Percentiles rank a stretch among this genome's conserved stretches.
These are phyloP conservation scores for Boletus subparvulus DNA, from an alignment of 768 basidiomycete genomes.

Conservation along the genomic window DNA sequence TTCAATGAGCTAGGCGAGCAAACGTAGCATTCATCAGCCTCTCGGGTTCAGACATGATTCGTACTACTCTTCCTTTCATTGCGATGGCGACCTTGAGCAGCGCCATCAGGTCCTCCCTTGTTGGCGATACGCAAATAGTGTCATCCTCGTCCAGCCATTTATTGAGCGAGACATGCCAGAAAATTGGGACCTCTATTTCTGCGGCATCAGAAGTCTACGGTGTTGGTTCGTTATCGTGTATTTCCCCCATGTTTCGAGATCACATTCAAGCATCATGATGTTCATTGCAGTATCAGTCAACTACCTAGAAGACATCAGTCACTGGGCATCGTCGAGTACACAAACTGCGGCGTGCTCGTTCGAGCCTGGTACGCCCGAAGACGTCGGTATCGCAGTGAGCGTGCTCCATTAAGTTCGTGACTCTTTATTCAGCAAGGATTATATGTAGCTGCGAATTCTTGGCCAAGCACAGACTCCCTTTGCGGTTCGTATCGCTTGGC, in stretches of 20 bases:
- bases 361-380: conserved; percentile 53
- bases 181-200: conserved; percentile 3
- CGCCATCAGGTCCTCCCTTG: not conserved
- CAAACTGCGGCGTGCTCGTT: conserved; percentile 52
- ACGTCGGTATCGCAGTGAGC: conserved; percentile 49
- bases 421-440: not conserved
- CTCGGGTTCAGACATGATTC: not conserved
- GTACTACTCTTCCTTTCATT: not conserved
- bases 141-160: not conserved
- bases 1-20: too few relatives aligned
- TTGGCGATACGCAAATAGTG: not conserved
- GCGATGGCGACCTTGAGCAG: not conserved
- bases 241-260: not conserved
- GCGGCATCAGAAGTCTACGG: conserved; percentile 1
- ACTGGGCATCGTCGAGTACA: conserved; percentile 53
- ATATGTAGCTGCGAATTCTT: conserved; percentile 18
- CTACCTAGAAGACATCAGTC: conserved; percentile 44
- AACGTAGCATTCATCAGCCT: too few relatives aligned
- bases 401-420: not conserved
- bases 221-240: not conserved
- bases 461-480: conserved; percentile 43
- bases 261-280: not conserved
- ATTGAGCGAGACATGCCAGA: not conserved
- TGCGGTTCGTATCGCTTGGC: conserved; percentile 15
- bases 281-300: conserved; percentile 11